Evolutionary conservation across 164 flowering plant genomes (phyloP).

Genomic region (Macadamia tetraphylla): DNA sequence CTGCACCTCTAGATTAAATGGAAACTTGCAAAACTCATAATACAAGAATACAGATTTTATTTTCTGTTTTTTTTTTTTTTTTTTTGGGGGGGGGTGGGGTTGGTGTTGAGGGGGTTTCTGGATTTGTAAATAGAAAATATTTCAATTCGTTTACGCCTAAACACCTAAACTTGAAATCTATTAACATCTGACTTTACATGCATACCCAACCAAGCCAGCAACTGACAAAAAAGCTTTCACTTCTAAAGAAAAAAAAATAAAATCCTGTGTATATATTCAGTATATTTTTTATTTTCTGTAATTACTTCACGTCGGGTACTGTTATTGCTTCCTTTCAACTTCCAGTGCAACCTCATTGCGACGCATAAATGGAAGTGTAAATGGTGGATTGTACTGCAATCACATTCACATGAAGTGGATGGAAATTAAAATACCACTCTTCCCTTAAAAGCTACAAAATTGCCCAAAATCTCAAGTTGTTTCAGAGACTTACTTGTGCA

Average conservation of each 20-base stretch:
- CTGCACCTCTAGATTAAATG: no score
- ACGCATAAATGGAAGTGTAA: constrained; percentile 82
- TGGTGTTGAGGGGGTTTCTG: no score
- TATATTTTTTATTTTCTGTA: neutral
- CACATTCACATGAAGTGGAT: constrained; percentile 1
- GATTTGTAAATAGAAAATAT: neutral
- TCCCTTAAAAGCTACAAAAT: neutral
- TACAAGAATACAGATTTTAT: no score
- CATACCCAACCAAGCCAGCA: neutral
- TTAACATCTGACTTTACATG: constrained; percentile 2
- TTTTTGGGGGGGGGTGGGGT: no score
- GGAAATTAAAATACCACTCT: neutral
- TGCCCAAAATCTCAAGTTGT: neutral
- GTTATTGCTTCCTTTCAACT: constrained; percentile 52
- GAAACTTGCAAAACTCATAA: no score
- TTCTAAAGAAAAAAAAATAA: neutral
- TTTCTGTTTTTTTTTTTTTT: no score
- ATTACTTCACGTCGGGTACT: constrained; percentile 9
- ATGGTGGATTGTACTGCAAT: constrained; percentile 94
- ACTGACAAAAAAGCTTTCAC: neutral
- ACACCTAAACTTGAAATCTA: neutral
- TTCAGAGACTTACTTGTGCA: constrained; percentile 57
- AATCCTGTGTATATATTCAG: neutral
- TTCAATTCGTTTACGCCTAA: neutral
- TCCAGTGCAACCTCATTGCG: constrained; percentile 86